Evolutionary conservation across 495 filamentous ascomycete genomes (phyloP), one percentile per base, ranked within the genome.

Genomic region (Aeminium ludgeri): DNA sequence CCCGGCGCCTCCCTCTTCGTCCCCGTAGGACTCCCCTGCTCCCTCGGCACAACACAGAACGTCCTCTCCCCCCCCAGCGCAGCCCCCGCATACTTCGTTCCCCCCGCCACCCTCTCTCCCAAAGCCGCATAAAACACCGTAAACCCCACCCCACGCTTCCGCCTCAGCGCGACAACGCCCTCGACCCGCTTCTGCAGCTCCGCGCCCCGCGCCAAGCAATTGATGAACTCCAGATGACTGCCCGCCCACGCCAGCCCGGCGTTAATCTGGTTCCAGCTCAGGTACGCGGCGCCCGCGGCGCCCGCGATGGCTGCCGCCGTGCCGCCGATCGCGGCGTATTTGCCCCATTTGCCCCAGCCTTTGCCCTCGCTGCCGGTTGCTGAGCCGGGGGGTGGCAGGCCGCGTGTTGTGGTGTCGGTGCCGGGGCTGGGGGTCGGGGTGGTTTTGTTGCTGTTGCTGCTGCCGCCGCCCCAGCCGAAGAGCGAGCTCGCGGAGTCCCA

Each of bases 171-270:
- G 48, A 52, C 54, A 46, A 13, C 72, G 51, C 70, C 68, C 2
- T 86, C 87, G 13, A 91, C 63, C 4, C 89, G 72, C 44, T 68
- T 65, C 32, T 73, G 70, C 25, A 96, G 59, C 48, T 94, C 86
- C 40, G 81, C 73, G 7, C 69, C 70, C 17, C 83, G 74, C 44
- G 79, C 76, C 2, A 97, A 68, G 53, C 82, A 87, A 1, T 86
- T 86, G 1, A 96, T 78, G 50, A 97, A 97, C 55, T 86, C 85
- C n/a, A 97, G 74, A 62, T 97, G 91, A 12, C 80, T 84, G 8
- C 77, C 74, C 12, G 81, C 81, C 86, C 86, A 97, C 28, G 57
- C 64, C 62, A 74, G 75, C 0, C 82, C 76, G 16, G 74, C 65
- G 0, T 66, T 70, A 28, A 97, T 67, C 29, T 81, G 73, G 8